Base-by-base conservation (phyloP, 2,329 filamentous ascomycete genomes). In the Trichoderma sp. region DNA sequence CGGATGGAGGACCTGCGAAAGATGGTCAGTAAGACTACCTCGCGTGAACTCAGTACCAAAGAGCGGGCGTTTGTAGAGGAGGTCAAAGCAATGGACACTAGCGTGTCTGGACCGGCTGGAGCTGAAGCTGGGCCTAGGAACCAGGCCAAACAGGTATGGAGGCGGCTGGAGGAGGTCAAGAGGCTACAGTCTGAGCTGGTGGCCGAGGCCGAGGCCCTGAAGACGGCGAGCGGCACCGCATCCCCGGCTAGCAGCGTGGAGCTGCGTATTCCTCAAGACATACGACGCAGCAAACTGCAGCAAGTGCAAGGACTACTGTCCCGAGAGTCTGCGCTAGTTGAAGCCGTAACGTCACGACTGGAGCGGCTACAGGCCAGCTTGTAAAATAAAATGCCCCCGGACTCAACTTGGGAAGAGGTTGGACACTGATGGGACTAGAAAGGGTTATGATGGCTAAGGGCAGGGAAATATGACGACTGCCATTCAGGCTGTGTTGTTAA, bases 241-340 rank as follows among this genome's bases (percentile, higher is more conserved):
- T 74, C 73, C 32, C 69, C 76, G 32, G 74, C 79, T 11, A 36
- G 32, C 47, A 78, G 83, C 30, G 80, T 82, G 59, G 83, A 86
- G 72, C 75, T 88, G 65, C 83, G 84, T 74, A 88, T 92, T 68
- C 88, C 90, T 13, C 81, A 85, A 23, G 88, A 90, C 69, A 85
- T 92, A 72, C 85, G 90, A 72, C 88, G 85, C 80, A 86, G 84
- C 65, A 92, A 92, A 81, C 80, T 93, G 74, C 84, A 84, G 71
- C 87, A 92, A 78, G 88, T 93, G 26, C 88, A 88, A 80, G 81
- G 82, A 32, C 79, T 92, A 72, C 81, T 93, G 74, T 89, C 91
- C 71, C 83, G 91, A 32, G 91, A 93, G 81, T 88, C 88, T 61
- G 90, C 90, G 6, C 80, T 93, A 76, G 88, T 93, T 7, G 90